phyloP scores from a whole-genome alignment of 805 yeast genomes.

The Metschnikowia drakensbergensis region DNA sequence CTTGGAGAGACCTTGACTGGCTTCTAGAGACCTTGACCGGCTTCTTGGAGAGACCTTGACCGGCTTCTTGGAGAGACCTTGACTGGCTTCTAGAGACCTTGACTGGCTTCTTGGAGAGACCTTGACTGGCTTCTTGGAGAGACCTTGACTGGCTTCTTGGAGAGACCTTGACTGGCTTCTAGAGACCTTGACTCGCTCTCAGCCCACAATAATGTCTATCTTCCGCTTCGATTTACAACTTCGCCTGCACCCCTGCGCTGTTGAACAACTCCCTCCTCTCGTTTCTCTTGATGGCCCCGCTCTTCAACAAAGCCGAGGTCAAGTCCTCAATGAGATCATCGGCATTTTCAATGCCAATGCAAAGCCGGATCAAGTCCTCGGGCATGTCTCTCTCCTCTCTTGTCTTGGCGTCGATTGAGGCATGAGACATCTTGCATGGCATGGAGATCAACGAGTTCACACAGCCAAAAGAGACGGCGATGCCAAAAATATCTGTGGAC shows the following conservation, averaged over 20 bases:
- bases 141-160: too few species aligned
- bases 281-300: slow-evolving; percentile 52
- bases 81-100: too few species aligned
- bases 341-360: slow-evolving; percentile 85
- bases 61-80: too few species aligned
- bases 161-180: too few species aligned
- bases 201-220: too few species aligned
- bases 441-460: slow-evolving; percentile 88
- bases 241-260: slow-evolving; percentile 32
- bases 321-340: slow-evolving; percentile 82
- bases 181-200: too few species aligned
- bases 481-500: slow-evolving; percentile 71
- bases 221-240: slow-evolving; percentile 17
- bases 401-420: slow-evolving; percentile 86
- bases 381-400: slow-evolving; percentile 88
- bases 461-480: slow-evolving; percentile 92
- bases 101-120: too few species aligned
- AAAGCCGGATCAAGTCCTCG: slow-evolving; percentile 84
- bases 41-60: too few species aligned
- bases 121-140: too few species aligned
- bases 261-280: slow-evolving; percentile 39
- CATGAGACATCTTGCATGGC: slow-evolving; percentile 96
- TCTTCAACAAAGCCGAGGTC: slow-evolving; percentile 60
- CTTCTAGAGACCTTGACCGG: too few species aligned
- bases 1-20: too few species aligned